A percentile compares a stretch with the other conserved stretches of the same genome.
These are phyloP conservation scores for Coemansia sp. DNA, from an alignment of 192 early-diverging fungal species.

Conservation along the genomic window DNA sequence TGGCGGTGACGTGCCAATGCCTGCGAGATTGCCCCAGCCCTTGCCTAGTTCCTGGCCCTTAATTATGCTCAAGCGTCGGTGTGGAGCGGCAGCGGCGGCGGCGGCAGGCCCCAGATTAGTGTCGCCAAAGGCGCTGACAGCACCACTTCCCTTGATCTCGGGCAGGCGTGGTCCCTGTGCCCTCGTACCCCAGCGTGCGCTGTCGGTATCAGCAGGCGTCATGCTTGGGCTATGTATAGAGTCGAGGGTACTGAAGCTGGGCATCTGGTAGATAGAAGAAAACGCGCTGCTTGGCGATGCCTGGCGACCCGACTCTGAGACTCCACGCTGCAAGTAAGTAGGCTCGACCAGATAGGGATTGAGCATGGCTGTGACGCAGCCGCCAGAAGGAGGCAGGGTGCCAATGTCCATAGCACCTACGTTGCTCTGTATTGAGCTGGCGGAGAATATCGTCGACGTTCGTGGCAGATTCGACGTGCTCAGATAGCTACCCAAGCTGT, in stretches of 20 bases:
- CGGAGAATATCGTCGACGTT: neutral
- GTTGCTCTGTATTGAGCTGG: constrained; percentile 4
- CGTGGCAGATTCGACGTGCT: constrained; percentile 13
- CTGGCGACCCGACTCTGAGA: constrained; percentile 44
- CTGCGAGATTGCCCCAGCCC: neutral
- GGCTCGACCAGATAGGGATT: constrained; percentile 28
- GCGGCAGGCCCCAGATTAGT: neutral
- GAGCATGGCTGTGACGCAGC: constrained; percentile 11
- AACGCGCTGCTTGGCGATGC: constrained; percentile 11
- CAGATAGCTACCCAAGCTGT: constrained; percentile 20
- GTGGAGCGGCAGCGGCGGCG: constrained; percentile 12
- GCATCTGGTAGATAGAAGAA: constrained; percentile 26
- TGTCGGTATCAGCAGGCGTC: neutral
- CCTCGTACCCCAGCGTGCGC: neutral
- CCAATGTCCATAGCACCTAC: constrained; percentile 5
- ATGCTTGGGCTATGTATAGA: neutral
- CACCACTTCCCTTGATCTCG: neutral
- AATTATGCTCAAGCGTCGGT: constrained; percentile 38
- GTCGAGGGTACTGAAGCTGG: constrained; percentile 12
- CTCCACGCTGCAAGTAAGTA: constrained; percentile 38
- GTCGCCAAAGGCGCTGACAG: neutral
- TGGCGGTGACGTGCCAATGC: constrained; percentile 3
- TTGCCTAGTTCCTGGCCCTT: constrained; percentile 36
- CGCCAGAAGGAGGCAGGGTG: constrained; percentile 9
- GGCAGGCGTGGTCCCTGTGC: neutral